Conservation (phyloP, 2,329 filamentous ascomycete species). For the Fusarium chuoi region DNA sequence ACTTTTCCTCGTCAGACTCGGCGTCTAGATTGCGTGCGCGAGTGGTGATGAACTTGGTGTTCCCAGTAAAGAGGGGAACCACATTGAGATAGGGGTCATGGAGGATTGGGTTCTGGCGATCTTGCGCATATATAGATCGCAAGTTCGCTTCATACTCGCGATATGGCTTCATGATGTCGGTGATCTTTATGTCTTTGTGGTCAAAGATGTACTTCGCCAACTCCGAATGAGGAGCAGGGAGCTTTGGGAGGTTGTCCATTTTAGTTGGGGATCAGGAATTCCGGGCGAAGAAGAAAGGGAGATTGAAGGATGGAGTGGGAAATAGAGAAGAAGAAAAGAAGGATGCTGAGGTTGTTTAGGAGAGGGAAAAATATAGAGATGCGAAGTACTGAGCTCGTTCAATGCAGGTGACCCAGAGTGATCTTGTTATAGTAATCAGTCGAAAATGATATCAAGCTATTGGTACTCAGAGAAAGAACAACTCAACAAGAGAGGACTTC, state of each 20-base stretch:
- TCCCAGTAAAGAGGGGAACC: conserved; percentile 71
- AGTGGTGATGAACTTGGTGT: conserved; percentile 67
- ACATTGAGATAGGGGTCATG: conserved; percentile 70
- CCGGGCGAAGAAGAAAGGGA: background rate
- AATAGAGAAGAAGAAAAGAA: background rate
- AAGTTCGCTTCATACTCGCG: conserved; percentile 74
- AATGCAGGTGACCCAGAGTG: background rate
- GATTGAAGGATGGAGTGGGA: background rate
- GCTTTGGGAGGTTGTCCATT: conserved; percentile 53
- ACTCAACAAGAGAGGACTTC: background rate
- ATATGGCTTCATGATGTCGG: conserved; percentile 71
- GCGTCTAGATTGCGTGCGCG: conserved; percentile 67
- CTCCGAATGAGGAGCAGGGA: conserved; percentile 59
- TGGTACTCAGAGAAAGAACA: background rate
- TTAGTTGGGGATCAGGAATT: conserved; percentile 32
- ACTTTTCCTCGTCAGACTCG: conserved; percentile 70
- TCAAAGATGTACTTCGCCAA: conserved; percentile 64
- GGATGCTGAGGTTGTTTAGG: background rate
- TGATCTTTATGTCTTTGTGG: conserved; percentile 63
- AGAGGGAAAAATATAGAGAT: background rate
- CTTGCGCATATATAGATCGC: conserved; percentile 75
- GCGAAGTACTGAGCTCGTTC: background rate
- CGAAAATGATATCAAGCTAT: background rate
- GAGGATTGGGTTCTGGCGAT: conserved; percentile 67
- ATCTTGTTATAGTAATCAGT: background rate